Conservation (phyloP, 176 grass and related monocot species). For the Ensete glaucum region DNA sequence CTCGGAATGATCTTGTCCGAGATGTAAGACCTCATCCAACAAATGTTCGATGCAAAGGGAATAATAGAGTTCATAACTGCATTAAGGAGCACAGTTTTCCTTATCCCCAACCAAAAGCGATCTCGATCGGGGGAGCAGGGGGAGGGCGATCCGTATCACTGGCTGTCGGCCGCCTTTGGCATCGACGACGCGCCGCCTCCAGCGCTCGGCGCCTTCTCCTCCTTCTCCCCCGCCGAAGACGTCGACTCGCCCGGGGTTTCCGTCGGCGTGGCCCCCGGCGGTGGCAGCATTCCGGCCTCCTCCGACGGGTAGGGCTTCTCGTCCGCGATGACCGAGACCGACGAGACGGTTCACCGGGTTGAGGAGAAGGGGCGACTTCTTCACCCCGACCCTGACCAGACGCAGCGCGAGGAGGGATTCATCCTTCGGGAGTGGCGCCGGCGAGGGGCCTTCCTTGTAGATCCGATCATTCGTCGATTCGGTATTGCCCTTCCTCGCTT, state of each 20-base stretch:
- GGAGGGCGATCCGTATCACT: not conserved
- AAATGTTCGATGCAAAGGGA: no score
- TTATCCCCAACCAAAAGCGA: not conserved
- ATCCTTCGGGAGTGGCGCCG: not conserved
- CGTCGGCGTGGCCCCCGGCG: not conserved
- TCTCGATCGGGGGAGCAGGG: not conserved
- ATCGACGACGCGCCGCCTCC: not conserved
- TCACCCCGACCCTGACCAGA: not conserved
- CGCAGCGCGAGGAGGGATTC: not conserved
- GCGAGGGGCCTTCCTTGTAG: not conserved
- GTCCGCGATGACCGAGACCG: not conserved
- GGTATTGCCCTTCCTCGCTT: no score
- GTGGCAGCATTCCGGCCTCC: not conserved
- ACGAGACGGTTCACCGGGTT: not conserved
- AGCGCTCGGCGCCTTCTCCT: not conserved
- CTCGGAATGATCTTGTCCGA: no score
- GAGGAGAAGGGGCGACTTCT: not conserved
- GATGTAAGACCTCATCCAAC: no score
- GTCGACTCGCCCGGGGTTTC: not conserved
- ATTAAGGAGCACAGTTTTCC: no score
- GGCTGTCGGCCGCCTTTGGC: not conserved
- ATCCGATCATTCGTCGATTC: not conserved
- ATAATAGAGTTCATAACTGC: no score
- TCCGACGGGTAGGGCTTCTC: not conserved
- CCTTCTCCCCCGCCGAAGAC: not conserved